Conservation (phyloP, 192 early-diverging fungal species). For the Coemansia umbellata region DNA sequence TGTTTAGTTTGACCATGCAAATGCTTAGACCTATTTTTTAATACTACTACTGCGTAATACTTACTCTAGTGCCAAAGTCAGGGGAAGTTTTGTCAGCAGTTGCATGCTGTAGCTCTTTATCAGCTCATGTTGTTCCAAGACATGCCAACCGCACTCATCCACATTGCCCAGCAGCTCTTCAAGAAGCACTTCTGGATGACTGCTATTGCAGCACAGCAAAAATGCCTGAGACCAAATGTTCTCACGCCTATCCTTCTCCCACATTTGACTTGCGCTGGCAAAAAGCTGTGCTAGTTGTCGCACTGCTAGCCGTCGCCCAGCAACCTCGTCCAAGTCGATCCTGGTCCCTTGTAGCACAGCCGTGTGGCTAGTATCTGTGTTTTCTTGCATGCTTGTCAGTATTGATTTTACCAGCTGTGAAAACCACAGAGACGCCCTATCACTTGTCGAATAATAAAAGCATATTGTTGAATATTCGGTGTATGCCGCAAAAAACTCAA, state of each 20-base stretch:
- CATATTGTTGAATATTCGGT: neutral
- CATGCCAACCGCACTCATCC: conserved; percentile 29
- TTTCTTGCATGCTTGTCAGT: neutral
- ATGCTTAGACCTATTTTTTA: too few relatives aligned
- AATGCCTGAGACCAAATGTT: conserved; percentile 23
- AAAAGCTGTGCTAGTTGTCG: conserved; percentile 14
- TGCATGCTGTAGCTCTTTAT: conserved; percentile 5
- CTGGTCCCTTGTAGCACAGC: neutral
- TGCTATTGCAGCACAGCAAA: conserved; percentile 15
- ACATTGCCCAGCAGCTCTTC: conserved; percentile 17
- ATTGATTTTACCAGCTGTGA: conserved; percentile 26
- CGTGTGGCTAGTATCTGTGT: neutral
- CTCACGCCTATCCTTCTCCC: neutral
- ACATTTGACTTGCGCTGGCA: neutral
- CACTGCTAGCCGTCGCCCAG: conserved; percentile 5
- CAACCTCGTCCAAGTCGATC: neutral
- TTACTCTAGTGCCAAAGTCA: conserved; percentile 13
- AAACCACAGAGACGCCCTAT: conserved; percentile 34
- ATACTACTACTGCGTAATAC: too few relatives aligned
- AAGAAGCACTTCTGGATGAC: conserved; percentile 1
- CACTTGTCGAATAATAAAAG: neutral
- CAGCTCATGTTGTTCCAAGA: conserved; percentile 20
- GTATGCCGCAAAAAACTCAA: too few relatives aligned
- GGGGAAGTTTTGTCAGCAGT: conserved; percentile 7
- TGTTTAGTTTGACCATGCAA: too few relatives aligned